A percentile compares a stretch with the other conserved stretches of the same genome.
Conservation (phyloP, 2,329 filamentous ascomycete genomes). For the Aspergillus calidoustus region DNA sequence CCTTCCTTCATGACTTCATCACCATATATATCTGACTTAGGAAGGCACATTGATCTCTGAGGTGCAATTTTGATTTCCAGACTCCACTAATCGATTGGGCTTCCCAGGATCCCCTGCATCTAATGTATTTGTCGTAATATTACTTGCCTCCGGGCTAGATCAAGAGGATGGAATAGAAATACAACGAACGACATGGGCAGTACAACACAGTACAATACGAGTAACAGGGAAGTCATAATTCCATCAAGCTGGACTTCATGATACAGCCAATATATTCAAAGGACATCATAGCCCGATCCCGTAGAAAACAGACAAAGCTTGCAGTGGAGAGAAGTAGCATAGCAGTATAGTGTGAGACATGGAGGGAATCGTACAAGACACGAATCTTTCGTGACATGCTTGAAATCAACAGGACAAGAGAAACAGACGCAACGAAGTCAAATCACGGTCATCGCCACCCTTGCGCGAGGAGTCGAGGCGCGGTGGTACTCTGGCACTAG, state of each 20-base stretch:
- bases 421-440: neutral
- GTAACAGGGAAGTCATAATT: neutral
- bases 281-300: neutral
- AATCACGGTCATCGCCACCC: neutral
- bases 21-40: neutral
- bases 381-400: slow-evolving; percentile 1
- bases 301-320: neutral
- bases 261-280: neutral
- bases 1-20: neutral
- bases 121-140: too few species aligned
- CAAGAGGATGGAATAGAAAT: neutral
- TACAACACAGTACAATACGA: neutral
- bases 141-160: too few species aligned
- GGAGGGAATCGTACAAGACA: slow-evolving; percentile 15
- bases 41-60: neutral
- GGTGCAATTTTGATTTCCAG: neutral
- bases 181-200: neutral
- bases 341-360: neutral
- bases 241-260: neutral
- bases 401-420: neutral
- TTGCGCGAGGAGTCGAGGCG: neutral
- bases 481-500: slow-evolving; percentile 1
- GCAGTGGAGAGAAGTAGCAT: neutral
- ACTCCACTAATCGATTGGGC: too few species aligned
- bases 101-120: too few species aligned